These are phyloP conservation scores for Xylaria nigripes DNA, from an alignment of 495 filamentous ascomycete genomes.

Conservation along the genomic window DNA sequence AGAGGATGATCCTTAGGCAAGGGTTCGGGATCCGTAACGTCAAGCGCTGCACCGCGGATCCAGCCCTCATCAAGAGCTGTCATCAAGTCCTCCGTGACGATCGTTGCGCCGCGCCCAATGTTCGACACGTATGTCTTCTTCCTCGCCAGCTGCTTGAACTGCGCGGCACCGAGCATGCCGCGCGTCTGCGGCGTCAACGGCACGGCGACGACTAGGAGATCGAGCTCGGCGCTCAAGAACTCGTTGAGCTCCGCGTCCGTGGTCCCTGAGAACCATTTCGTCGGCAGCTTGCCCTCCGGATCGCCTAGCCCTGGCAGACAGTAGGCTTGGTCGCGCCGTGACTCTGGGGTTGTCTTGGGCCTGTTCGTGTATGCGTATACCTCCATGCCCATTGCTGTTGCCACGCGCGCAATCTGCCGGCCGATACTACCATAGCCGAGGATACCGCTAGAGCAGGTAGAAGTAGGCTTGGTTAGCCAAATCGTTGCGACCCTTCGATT, in stretches of 20 bases:
- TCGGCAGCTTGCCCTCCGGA: constrained; percentile 60
- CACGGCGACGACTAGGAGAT: constrained; percentile 65
- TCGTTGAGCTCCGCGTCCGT: constrained; percentile 50
- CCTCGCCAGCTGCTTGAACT: constrained; percentile 55
- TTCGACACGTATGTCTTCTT: constrained; percentile 61
- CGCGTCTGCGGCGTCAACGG: constrained; percentile 63
- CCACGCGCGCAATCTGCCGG: constrained; percentile 62
- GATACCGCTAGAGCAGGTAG: constrained; percentile 48
- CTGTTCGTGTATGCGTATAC: constrained; percentile 75
- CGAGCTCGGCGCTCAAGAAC: constrained; percentile 63
- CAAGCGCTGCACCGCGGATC: constrained; percentile 66
- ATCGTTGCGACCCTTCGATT: neutral
- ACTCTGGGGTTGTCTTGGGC: constrained; percentile 44
- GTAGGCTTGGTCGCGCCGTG: constrained; percentile 56
- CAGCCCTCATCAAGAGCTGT: constrained; percentile 49
- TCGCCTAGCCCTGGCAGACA: constrained; percentile 72
- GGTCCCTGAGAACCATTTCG: constrained; percentile 63
- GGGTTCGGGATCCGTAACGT: constrained; percentile 84
- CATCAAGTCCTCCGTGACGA: constrained; percentile 63
- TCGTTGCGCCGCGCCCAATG: constrained; percentile 62
- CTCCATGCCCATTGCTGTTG: constrained; percentile 66
- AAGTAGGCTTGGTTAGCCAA: neutral
- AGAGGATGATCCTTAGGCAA: constrained; percentile 60
- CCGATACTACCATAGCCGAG: constrained; percentile 83
- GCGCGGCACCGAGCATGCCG: constrained; percentile 52